Evolutionary conservation across 371 early-diverging fungal species (phyloP), one percentile per base, ranked within the genome.

Genomic region (Mortierella sp.): DNA sequence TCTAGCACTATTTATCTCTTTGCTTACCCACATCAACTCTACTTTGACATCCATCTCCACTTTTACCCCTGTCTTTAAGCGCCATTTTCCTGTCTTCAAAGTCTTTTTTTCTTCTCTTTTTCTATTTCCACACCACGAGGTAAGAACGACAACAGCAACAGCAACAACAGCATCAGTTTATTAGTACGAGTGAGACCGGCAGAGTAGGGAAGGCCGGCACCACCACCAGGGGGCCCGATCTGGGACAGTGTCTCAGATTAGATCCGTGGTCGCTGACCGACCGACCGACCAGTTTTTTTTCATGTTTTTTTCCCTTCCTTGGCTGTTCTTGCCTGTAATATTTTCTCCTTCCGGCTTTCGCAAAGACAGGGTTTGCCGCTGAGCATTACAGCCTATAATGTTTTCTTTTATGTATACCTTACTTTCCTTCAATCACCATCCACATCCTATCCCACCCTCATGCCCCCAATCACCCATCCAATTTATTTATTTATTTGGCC

Each of bases 81-180:
- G 24, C 38, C 48, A 28, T 74, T 44, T 74, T 74, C 26, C 31
- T 60, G 31, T 60, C 31, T 13, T 31, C 31, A 26, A n/a, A n/a
- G 26, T 14, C 45, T 28, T 38, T 45, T 58, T 21, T 42, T 19
- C 19, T 42, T 73, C 28, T 2, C n/a, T n/a, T 5, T 44, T 74
- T 60, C 16, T 60, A 31, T 21, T 65, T 21, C 38, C 16, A 60
- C 52, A 44, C 57, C 77, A 76, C 77, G 65, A 78, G 73, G 78
- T 78, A 78, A 76, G 70, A 8, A 31, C 26, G n/a, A 55, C 21
- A 19, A 58, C n/a, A n/a, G 26, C 2, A 58, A 57, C 24, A 28
- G 10, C 4, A 45, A 45, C 9, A 48, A 48, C 48, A 48, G 2
- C 48, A 28, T 38, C 42, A 38, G 5, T 58, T 63, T 63, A 31